phyloP scores from a whole-genome alignment of 2,329 filamentous ascomycete genomes.

The Arthrobotrys entomopaga region DNA sequence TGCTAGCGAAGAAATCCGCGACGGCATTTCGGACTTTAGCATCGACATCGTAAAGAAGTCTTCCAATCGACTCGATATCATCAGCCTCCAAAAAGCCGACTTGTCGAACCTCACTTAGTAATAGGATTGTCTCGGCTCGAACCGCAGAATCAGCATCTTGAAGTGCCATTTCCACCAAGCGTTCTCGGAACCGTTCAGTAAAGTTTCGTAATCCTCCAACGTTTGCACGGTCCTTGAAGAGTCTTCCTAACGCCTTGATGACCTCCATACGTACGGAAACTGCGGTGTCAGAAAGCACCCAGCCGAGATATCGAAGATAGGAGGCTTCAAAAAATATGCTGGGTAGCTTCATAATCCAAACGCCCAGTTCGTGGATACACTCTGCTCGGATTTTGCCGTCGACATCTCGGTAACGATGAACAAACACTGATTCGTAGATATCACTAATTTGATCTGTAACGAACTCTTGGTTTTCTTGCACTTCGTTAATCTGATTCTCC shows the following conservation, averaged over 20 bases:
- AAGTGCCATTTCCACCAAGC: conserved; percentile 91
- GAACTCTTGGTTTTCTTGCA: conserved; percentile 74
- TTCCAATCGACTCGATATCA: conserved; percentile 88
- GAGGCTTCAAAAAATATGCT: conserved; percentile 89
- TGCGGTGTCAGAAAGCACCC: conserved; percentile 87
- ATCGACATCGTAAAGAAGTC: conserved; percentile 89
- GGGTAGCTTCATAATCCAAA: conserved; percentile 86
- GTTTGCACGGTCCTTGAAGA: conserved; percentile 84
- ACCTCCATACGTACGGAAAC: conserved; percentile 83
- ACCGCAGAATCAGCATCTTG: conserved; percentile 84
- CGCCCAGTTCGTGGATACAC: conserved; percentile 84
- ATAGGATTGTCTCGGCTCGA: conserved; percentile 79
- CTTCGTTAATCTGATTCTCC: conserved; percentile 76
- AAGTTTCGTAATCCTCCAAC: conserved; percentile 83
- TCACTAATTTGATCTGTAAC: conserved; percentile 80
- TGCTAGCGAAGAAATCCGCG: conserved; percentile 87
- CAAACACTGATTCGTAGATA: conserved; percentile 92
- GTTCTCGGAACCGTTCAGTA: conserved; percentile 86
- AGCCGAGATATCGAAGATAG: conserved; percentile 92
- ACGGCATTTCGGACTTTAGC: conserved; percentile 85
- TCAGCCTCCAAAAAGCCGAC: conserved; percentile 88
- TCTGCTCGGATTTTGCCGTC: conserved; percentile 89
- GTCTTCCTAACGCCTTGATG: conserved; percentile 79
- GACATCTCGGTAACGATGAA: conserved; percentile 94
- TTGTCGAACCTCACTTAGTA: conserved; percentile 83